These are phyloP conservation scores for Stemphylium lycopersici DNA, from an alignment of 2,329 filamentous ascomycete genomes.

Conservation along the genomic window DNA sequence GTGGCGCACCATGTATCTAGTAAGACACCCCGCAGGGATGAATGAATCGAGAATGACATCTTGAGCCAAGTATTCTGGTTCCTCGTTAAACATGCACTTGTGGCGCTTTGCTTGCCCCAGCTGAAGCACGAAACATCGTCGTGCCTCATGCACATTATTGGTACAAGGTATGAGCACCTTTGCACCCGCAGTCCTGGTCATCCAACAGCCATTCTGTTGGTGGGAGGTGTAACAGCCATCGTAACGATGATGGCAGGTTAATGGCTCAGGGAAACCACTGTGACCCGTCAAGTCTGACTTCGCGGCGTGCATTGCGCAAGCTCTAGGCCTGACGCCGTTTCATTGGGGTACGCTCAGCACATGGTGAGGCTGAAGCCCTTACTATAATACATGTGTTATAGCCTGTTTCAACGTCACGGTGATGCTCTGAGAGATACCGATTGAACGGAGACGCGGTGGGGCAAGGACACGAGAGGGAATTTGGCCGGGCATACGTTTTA, in stretches of 20 bases:
- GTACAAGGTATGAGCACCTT: neutral
- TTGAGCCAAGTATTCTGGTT: constrained; percentile 11
- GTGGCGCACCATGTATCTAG: constrained; percentile 34
- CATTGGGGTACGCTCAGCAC: constrained; percentile 7
- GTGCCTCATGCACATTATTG: constrained; percentile 5
- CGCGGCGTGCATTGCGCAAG: neutral
- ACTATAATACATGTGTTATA: constrained; percentile 21
- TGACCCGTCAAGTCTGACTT: neutral
- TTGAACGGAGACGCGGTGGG: constrained; percentile 19
- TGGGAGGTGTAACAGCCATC: constrained; percentile 7
- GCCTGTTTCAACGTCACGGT: constrained; percentile 31
- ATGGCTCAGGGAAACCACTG: neutral
- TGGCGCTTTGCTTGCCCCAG: constrained; percentile 12
- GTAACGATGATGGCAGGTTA: constrained; percentile 10
- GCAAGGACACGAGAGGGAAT: constrained; percentile 7
- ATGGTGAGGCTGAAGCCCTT: constrained; percentile 13
- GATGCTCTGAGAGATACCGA: constrained; percentile 14
- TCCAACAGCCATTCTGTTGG: neutral
- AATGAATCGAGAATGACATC: constrained; percentile 31
- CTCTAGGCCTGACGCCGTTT: constrained; percentile 3
- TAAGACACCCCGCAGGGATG: constrained; percentile 29
- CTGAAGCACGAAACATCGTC: constrained; percentile 7
- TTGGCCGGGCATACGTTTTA: constrained; percentile 6
- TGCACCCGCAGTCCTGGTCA: neutral
- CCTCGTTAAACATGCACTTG: constrained; percentile 14